These are phyloP conservation scores for Tetrapisispora nanseiensis DNA, from an alignment of 805 yeast species.

Conservation along the genomic window DNA sequence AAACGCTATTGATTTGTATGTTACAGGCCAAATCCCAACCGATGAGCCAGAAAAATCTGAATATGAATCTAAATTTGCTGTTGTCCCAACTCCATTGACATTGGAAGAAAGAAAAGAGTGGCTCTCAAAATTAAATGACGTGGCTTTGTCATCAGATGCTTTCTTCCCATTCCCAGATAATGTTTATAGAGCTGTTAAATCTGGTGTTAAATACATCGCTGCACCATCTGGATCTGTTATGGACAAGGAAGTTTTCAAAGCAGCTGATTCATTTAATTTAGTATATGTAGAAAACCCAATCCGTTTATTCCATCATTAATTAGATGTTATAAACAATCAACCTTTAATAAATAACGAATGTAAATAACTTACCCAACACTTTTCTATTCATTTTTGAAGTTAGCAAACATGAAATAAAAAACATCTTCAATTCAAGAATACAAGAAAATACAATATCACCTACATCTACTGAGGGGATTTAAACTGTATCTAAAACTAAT, in stretches of 20 bases:
- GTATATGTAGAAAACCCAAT: conserved; percentile 96
- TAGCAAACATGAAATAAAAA: too few relatives aligned
- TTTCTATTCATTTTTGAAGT: too few relatives aligned
- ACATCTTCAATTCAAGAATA: too few relatives aligned
- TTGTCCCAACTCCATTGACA: conserved; percentile 75
- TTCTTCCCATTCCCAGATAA: conserved; percentile 99
- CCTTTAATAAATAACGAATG: background rate
- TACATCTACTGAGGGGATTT: too few relatives aligned
- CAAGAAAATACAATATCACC: too few relatives aligned
- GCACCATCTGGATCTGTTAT: conserved; percentile 97
- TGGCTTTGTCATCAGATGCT: conserved; percentile 92
- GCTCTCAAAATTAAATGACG: conserved; percentile 70
- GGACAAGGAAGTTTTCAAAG: conserved; percentile 92
- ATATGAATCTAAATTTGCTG: conserved; percentile 81
- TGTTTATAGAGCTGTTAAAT: conserved; percentile 92
- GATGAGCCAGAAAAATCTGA: conserved; percentile 89
- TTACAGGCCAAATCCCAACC: conserved; percentile 83
- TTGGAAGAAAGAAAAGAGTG: conserved; percentile 78
- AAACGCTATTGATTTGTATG: conserved; percentile 91
- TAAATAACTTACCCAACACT: background rate
- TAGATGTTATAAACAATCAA: background rate
- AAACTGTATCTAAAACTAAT: background rate
- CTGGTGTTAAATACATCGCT: conserved; percentile 92
- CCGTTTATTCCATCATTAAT: conserved; percentile 90
- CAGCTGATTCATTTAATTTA: conserved; percentile 84